These are phyloP conservation scores for Camelina neglecta DNA, from an alignment of 345 rosid genomes.

Conservation along the genomic window DNA sequence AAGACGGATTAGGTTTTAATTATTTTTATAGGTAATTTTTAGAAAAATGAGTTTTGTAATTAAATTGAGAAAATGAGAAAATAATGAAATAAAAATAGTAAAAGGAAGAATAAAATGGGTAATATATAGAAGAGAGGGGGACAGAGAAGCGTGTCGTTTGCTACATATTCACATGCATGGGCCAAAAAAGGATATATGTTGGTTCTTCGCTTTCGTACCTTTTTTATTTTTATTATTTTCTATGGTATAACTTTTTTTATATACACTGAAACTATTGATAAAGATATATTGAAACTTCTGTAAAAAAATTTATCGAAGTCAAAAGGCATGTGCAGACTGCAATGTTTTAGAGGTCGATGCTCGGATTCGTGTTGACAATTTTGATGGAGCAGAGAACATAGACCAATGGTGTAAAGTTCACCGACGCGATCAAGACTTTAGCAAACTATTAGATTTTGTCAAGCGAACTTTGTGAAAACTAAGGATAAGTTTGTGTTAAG, in stretches of 20 bases:
- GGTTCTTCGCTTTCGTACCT: constrained; percentile 31
- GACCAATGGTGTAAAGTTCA: constrained; percentile 20
- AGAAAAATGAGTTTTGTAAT: not conserved
- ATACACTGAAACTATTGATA: not conserved
- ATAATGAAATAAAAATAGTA: not conserved
- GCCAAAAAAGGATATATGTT: constrained; percentile 44
- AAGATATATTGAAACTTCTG: not conserved
- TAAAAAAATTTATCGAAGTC: constrained; percentile 2
- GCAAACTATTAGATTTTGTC: not conserved
- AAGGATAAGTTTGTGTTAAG: not conserved
- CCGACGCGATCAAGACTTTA: constrained; percentile 26
- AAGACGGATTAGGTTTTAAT: constrained; percentile 19
- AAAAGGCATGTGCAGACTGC: constrained; percentile 21
- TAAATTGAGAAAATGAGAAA: not conserved
- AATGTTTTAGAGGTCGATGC: constrained; percentile 19
- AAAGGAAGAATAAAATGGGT: constrained; percentile 20
- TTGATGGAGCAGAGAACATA: constrained; percentile 19
- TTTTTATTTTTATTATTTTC: not conserved
- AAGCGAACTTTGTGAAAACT: not conserved
- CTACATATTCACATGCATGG: constrained; percentile 47
- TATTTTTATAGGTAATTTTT: constrained; percentile 35
- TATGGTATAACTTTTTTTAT: not conserved
- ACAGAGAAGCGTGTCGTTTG: constrained; percentile 46
- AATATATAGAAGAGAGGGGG: constrained; percentile 31
- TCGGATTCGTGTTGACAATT: constrained; percentile 28